Evolutionary conservation across 2,329 filamentous ascomycete genomes (phyloP).

Genomic region (Fusarium temperatum): DNA sequence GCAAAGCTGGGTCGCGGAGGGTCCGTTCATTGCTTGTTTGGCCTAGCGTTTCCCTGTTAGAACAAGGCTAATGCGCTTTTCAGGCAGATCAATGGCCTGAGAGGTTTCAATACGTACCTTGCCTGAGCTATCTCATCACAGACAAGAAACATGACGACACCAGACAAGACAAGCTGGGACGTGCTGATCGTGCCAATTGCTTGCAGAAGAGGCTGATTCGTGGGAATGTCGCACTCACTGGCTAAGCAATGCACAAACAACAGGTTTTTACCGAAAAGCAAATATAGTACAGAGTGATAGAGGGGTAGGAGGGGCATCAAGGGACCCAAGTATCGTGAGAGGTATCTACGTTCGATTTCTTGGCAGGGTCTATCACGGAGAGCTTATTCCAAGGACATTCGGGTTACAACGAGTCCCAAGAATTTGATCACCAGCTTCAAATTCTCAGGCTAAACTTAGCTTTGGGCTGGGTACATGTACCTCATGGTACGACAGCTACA

Average conservation of each 20-base stretch:
- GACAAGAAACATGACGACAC: constrained; percentile 29
- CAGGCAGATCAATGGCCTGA: constrained; percentile 35
- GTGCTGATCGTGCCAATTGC: constrained; percentile 26
- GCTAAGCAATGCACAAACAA: constrained; percentile 18
- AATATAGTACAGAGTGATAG: background rate
- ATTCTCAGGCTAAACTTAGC: constrained; percentile 9
- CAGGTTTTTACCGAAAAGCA: constrained; percentile 27
- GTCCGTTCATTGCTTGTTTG: constrained; percentile 19
- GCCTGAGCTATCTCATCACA: constrained; percentile 12
- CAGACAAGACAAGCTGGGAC: constrained; percentile 12
- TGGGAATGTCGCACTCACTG: constrained; percentile 17
- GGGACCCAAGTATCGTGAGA: constrained; percentile 7
- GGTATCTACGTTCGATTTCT: background rate
- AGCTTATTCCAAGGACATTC: constrained; percentile 14
- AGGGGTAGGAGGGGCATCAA: constrained; percentile 17
- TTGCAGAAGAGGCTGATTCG: constrained; percentile 19
- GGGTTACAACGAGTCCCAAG: background rate
- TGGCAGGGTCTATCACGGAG: constrained; percentile 1
- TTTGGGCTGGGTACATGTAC: background rate
- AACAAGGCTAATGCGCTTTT: constrained; percentile 40
- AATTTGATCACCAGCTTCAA: constrained; percentile 15
- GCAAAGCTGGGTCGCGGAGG: constrained; percentile 36
- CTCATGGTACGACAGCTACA: constrained; percentile 2
- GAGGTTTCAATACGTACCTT: constrained; percentile 25
- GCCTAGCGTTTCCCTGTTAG: constrained; percentile 32